These are phyloP conservation scores for Ustilago sp. DNA, from an alignment of 1,284 basidiomycete species.

Conservation along the genomic window DNA sequence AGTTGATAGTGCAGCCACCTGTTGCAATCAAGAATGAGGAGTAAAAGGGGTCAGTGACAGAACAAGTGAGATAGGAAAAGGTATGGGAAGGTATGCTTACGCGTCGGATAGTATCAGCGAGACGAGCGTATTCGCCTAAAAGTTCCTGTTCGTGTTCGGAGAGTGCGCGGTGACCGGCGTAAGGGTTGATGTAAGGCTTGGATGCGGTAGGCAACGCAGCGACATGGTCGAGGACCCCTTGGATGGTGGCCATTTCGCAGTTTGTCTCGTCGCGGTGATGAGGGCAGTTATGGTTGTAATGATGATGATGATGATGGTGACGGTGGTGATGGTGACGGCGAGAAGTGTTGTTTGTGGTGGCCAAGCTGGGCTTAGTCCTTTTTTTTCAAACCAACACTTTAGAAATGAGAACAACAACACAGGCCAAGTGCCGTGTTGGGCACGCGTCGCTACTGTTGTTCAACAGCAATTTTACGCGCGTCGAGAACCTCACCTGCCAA, in stretches of 20 bases:
- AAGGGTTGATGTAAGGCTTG: conserved; percentile 60
- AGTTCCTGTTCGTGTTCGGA: conserved; percentile 58
- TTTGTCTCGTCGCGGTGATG: background rate
- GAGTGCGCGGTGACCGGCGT: conserved; percentile 59
- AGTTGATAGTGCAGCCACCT: conserved; percentile 69
- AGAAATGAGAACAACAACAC: conserved; percentile 30
- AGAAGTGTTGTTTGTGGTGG: conserved; percentile 9
- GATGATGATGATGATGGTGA: conserved; percentile 2
- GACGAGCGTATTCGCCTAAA: conserved; percentile 65
- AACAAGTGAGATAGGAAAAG: background rate
- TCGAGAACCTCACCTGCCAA: conserved; percentile 4
- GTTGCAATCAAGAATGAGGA: conserved; percentile 59
- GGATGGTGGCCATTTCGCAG: conserved; percentile 40
- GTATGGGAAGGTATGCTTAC: conserved; percentile 32
- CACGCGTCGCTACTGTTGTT: conserved; percentile 17
- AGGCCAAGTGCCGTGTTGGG: conserved; percentile 12
- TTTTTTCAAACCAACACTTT: conserved; percentile 18
- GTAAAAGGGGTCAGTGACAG: background rate
- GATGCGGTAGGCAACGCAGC: conserved; percentile 36
- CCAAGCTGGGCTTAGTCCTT: background rate
- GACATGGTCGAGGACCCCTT: conserved; percentile 46
- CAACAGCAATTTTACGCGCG: conserved; percentile 6
- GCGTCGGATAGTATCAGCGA: conserved; percentile 61
- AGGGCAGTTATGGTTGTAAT: conserved; percentile 1
- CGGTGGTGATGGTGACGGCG: conserved; percentile 4